phyloP scores from a whole-genome alignment of 352 stramenopile genomes.

The Pythium apleroticum region DNA sequence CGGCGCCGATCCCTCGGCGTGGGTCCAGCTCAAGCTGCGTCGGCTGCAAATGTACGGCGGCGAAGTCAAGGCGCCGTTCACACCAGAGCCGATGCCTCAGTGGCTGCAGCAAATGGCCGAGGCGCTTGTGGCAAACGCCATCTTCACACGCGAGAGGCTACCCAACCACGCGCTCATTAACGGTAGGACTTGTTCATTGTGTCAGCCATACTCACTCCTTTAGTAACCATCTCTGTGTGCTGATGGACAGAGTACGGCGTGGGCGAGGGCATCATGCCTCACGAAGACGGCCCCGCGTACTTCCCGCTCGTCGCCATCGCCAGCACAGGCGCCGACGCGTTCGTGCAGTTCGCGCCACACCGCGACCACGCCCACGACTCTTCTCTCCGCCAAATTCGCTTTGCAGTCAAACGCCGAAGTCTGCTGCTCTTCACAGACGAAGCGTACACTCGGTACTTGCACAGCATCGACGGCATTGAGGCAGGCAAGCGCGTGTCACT shows the following conservation, averaged over 20 bases:
- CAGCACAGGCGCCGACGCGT: constrained; percentile 52
- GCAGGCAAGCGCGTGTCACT: constrained; percentile 29
- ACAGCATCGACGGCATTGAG: constrained; percentile 33
- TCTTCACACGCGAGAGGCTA: constrained; percentile 47
- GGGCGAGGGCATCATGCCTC: constrained; percentile 66
- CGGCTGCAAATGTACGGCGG: constrained; percentile 73
- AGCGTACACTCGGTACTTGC: constrained; percentile 32
- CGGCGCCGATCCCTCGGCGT: constrained; percentile 34
- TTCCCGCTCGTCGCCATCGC: constrained; percentile 68
- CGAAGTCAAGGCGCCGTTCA: constrained; percentile 55
- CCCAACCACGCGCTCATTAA: constrained; percentile 80
- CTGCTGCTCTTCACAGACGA: constrained; percentile 31
- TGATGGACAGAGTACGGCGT: constrained; percentile 50
- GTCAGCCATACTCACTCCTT: not conserved
- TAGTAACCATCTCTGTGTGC: not conserved
- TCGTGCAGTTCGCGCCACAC: constrained; percentile 62
- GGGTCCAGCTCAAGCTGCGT: constrained; percentile 65
- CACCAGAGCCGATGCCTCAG: constrained; percentile 37
- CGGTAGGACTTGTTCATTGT: constrained; percentile 30
- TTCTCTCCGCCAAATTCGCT: not conserved
- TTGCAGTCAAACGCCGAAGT: constrained; percentile 24
- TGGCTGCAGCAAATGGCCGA: constrained; percentile 60
- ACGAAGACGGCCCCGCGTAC: constrained; percentile 72
- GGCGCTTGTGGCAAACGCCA: constrained; percentile 42
- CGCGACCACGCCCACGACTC: constrained; percentile 27